Evolutionary conservation across 163 green algal species (phyloP).

Genomic region (Prototheca stagnorum): DNA sequence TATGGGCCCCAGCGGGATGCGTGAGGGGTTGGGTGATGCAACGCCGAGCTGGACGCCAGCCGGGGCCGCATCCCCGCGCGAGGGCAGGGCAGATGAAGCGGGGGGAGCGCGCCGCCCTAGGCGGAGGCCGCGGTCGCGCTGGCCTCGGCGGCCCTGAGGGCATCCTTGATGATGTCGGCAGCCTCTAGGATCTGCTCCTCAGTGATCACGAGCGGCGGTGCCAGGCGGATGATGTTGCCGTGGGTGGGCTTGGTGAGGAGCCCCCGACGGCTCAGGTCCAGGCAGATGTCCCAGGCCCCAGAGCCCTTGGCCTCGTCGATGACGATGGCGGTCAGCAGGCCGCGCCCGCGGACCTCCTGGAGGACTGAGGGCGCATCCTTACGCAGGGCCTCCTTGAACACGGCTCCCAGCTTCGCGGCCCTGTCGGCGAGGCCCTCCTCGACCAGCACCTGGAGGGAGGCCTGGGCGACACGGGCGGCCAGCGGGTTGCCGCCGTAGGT

Average conservation of each 20-base stretch:
- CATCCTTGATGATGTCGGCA: conserved; percentile 46
- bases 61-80: no score
- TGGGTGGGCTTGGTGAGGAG: conserved; percentile 90
- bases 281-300: conserved; percentile 66
- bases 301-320: conserved; percentile 37
- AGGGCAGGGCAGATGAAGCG: no score
- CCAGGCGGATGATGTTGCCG: conserved; percentile 69
- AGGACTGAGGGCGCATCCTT: conserved; percentile 30
- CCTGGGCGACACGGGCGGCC: conserved; percentile 52
- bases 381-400: conserved; percentile 44
- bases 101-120: no score
- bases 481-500: conserved; percentile 87
- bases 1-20: no score
- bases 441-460: conserved; percentile 66
- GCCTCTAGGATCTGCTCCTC: conserved; percentile 64
- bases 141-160: background rate
- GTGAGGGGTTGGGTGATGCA: no score
- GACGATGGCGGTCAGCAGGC: conserved; percentile 77
- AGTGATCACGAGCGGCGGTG: conserved; percentile 65
- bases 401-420: conserved; percentile 41
- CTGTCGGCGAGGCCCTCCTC: conserved; percentile 73
- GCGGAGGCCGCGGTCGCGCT: no score
- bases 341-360: conserved; percentile 52
- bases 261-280: conserved; percentile 55
- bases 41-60: no score